Evolutionary conservation across 192 early-diverging fungal species (phyloP).

Genomic region (Mycoemilia scoparia): DNA sequence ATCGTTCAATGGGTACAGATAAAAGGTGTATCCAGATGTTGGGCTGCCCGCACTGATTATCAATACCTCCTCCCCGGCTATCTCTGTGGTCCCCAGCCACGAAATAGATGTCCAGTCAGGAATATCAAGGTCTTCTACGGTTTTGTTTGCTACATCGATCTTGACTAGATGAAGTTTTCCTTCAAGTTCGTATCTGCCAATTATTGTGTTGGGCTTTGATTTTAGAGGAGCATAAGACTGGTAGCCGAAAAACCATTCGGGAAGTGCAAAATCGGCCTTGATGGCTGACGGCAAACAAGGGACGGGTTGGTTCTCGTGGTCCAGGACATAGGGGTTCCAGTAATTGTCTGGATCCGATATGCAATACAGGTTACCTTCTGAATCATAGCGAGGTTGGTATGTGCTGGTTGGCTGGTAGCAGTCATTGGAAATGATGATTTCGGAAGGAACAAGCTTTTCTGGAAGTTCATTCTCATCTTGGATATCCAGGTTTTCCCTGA

Average conservation of each 20-base stretch:
- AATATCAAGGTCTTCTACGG: conserved; percentile 13
- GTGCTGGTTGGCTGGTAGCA: conserved; percentile 9
- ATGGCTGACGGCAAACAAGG: conserved; percentile 27
- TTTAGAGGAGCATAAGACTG: conserved; percentile 19
- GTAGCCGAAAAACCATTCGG: conserved; percentile 32
- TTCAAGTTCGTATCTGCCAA: conserved; percentile 5
- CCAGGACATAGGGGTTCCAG: conserved; percentile 47
- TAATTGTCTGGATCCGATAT: conserved; percentile 48
- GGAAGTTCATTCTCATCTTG: conserved; percentile 1
- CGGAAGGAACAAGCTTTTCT: neutral
- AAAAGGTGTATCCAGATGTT: conserved; percentile 8
- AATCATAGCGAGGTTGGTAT: conserved; percentile 45
- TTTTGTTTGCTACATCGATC: conserved; percentile 8
- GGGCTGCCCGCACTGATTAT: conserved; percentile 18
- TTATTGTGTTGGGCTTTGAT: conserved; percentile 6
- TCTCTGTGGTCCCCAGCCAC: conserved; percentile 6
- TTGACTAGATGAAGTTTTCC: conserved; percentile 10
- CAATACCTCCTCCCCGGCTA: conserved; percentile 13
- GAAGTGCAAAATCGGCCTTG: conserved; percentile 41
- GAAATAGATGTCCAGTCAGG: conserved; percentile 19
- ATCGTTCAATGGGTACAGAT: conserved; percentile 17
- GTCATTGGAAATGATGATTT: conserved; percentile 18
- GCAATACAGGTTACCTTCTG: conserved; percentile 39
- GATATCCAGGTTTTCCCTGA: conserved; percentile 17
- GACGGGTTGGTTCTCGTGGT: conserved; percentile 12